A percentile compares a stretch with the other conserved stretches of the same genome.
phyloP scores from a whole-genome alignment of 495 filamentous ascomycete genomes.

The Talaromyces nanjingensis region DNA sequence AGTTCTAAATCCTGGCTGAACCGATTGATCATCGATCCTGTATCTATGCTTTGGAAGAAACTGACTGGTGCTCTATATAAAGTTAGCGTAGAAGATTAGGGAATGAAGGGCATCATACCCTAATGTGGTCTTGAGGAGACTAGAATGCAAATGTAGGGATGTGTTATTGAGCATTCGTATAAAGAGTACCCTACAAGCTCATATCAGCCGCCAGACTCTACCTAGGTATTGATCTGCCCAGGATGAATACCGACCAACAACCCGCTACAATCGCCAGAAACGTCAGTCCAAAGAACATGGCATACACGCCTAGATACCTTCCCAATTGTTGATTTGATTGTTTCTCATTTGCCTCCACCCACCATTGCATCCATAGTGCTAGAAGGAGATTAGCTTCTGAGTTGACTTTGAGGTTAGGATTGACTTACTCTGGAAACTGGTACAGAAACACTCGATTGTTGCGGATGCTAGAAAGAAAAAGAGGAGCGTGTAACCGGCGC shows the following conservation, averaged over 20 bases:
- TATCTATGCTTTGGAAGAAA: conserved; percentile 22
- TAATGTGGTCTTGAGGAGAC: conserved; percentile 18
- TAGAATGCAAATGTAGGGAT: conserved; percentile 21
- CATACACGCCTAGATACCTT: conserved; percentile 42
- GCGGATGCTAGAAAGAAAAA: conserved; percentile 6
- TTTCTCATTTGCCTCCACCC: conserved; percentile 31
- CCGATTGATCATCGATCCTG: conserved; percentile 18
- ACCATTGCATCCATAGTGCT: conserved; percentile 42
- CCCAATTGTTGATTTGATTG: conserved; percentile 25
- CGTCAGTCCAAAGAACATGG: conserved; percentile 23
- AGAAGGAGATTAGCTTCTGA: not conserved
- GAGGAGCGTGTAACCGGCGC: conserved; percentile 21
- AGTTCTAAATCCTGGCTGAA: conserved; percentile 40
- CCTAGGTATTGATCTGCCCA: not conserved
- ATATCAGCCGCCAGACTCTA: not conserved
- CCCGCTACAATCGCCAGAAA: conserved; percentile 20
- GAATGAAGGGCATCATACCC: conserved; percentile 10
- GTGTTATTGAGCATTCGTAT: conserved; percentile 22
- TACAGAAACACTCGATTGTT: conserved; percentile 26
- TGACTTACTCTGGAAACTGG: conserved; percentile 12
- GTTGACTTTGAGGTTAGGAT: not conserved
- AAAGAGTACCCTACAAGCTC: conserved; percentile 11
- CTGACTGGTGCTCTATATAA: conserved; percentile 25
- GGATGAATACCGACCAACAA: conserved; percentile 22
- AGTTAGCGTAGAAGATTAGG: not conserved